Evolutionary conservation across 306 rosid species (phyloP), one percentile per base, ranked within the genome.

Genomic region (Cicer yamashitae): DNA sequence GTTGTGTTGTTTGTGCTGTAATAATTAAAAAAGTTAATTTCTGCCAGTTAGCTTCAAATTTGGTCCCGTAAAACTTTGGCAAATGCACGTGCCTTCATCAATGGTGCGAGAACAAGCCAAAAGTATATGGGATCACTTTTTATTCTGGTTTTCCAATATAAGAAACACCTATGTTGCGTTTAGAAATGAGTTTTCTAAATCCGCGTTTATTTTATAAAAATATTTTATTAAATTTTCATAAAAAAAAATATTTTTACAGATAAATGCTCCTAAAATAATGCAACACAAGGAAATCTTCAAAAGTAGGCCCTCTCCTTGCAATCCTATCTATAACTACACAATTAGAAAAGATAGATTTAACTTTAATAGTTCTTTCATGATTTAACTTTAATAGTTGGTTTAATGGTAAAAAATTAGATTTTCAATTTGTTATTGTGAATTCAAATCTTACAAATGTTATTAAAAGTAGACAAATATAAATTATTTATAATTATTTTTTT

Each of bases 1-100:
- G 37, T 30, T 22, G 22, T 20, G 56, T 46, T 70, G 18, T 37
- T 67, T 53, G 18, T 22, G 44, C 37, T 77, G 77, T 70, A 63
- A 40, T 14, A 44, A 18, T 25, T 54, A 38, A 37, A 68, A 74
- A n/a, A 44, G 70, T 71, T 61, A 30, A 30, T 34, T 78, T 53
- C 3, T 50, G 73, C 60, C 53, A 13, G 4, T 51, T 64, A 38
- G 71, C 56, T 50, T 61, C 13, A 56, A 14, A 71, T 48, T 75
- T 71, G 74, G 79, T 71, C 73, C 50, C 25, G 1, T 43, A 50
- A 58, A 43, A n/a, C 48, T 11, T 45, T 54, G 43, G 58, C 81
- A 50, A 10, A 53, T 46, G 51, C 85, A 86, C 47, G 81, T 73
- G 83, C 69, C 78, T 73, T 43, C 81, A 60, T 73, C 71, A 67